These are phyloP conservation scores for Leucocoprinus birnbaumii DNA, from an alignment of 768 basidiomycete species.

Conservation along the genomic window DNA sequence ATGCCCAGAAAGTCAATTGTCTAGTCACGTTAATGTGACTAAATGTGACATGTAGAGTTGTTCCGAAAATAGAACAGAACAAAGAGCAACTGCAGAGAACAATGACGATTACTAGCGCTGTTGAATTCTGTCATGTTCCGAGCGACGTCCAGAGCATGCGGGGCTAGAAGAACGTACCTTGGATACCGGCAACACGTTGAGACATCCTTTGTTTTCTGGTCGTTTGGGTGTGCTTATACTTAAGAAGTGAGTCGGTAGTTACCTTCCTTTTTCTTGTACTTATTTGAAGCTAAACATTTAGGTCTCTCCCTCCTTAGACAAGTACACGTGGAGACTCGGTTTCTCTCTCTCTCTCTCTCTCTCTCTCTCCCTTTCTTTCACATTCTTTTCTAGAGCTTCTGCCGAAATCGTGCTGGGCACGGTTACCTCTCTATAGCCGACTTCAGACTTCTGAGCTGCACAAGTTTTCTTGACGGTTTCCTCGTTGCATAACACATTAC, in stretches of 20 bases:
- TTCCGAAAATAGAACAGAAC: conserved; percentile 7
- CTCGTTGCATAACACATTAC: neutral
- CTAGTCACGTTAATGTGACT: neutral
- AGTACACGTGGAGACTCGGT: too few species aligned
- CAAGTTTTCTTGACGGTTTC: conserved; percentile 7
- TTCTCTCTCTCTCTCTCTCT: too few species aligned
- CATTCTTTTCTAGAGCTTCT: conserved; percentile 2
- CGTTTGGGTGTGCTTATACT: neutral
- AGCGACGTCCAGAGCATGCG: neutral
- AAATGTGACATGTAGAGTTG: neutral
- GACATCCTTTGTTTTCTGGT: neutral
- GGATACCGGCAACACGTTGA: neutral
- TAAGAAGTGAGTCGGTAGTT: neutral
- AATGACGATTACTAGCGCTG: neutral
- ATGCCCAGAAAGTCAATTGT: neutral
- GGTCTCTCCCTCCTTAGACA: too few species aligned
- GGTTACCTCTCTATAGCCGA: neutral
- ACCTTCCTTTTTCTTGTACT: neutral
- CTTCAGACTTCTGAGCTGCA: neutral
- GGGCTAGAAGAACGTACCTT: neutral
- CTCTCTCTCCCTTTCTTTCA: neutral
- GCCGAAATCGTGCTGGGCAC: conserved; percentile 6
- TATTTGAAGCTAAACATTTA: neutral
- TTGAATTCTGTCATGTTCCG: neutral
- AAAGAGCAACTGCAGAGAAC: conserved; percentile 7